These are phyloP conservation scores for Ampelomyces quisqualis DNA, from an alignment of 2,329 filamentous ascomycete genomes.

Conservation along the genomic window DNA sequence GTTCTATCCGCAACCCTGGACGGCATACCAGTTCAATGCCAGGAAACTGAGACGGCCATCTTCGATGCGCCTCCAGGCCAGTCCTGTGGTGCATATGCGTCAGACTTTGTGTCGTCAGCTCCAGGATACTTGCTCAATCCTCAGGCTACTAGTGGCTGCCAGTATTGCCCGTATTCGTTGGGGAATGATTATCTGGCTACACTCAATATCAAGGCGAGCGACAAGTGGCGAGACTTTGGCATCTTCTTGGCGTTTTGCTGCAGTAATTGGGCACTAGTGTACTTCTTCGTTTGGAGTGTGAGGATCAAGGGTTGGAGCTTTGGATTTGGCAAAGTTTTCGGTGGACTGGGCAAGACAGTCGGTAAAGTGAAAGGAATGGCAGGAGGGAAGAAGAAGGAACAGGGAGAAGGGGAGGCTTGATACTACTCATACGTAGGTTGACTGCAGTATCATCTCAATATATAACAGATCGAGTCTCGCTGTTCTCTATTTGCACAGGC, in stretches of 20 bases:
- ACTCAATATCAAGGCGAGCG: constrained; percentile 54
- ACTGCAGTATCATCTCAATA: too few species aligned
- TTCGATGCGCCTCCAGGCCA: constrained; percentile 66
- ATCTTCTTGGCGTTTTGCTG: constrained; percentile 71
- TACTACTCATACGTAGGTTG: too few species aligned
- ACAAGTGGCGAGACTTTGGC: constrained; percentile 74
- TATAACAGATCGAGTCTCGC: too few species aligned
- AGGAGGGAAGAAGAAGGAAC: constrained; percentile 13
- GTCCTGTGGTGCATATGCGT: constrained; percentile 66
- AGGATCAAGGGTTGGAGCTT: constrained; percentile 70
- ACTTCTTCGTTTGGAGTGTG: constrained; percentile 76
- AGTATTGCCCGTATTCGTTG: constrained; percentile 68
- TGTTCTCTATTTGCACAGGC: too few species aligned
- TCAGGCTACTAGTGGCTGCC: constrained; percentile 59
- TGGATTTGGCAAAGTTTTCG: constrained; percentile 62
- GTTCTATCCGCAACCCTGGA: constrained; percentile 65
- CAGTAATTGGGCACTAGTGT: constrained; percentile 70
- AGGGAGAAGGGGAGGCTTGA: constrained; percentile 6
- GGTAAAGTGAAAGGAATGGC: constrained; percentile 16
- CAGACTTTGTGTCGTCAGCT: constrained; percentile 56
- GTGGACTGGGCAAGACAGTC: constrained; percentile 43
- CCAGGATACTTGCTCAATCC: constrained; percentile 66
- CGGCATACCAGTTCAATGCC: constrained; percentile 49
- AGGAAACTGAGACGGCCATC: constrained; percentile 58
- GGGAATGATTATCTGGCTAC: constrained; percentile 67